Conservation (phyloP, 768 basidiomycete genomes). For the Tulasnella sp. region DNA sequence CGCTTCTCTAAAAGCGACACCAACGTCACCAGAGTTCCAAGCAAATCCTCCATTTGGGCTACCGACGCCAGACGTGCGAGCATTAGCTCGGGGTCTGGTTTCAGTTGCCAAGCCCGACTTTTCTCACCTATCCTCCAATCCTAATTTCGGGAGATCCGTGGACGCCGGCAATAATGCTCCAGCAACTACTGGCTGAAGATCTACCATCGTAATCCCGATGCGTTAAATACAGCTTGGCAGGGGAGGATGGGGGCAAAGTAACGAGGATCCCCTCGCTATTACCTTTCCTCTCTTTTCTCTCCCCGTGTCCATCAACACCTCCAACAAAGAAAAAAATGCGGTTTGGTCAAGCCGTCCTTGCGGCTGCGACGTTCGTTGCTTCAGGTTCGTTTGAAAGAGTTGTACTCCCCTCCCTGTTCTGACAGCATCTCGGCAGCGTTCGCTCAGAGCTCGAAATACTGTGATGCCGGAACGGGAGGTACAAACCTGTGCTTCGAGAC, state of each 20-base stretch:
- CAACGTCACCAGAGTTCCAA: not conserved
- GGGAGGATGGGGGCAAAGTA: not conserved
- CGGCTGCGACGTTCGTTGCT: not conserved
- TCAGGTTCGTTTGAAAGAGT: not conserved
- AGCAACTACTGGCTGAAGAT: not conserved
- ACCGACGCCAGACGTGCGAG: not conserved
- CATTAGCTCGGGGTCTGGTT: not conserved
- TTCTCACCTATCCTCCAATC: not conserved
- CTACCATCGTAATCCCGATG: not conserved
- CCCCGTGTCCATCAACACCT: not conserved
- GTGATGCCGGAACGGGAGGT: conserved; percentile 10
- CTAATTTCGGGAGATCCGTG: conserved; percentile 2
- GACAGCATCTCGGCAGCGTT: not conserved
- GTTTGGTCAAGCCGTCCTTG: not conserved
- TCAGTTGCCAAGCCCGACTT: not conserved
- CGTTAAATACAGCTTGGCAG: not conserved
- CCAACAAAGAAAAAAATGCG: not conserved
- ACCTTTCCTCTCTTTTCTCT: not conserved
- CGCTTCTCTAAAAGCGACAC: not conserved
- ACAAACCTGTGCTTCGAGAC: conserved; percentile 15
- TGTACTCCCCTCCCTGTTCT: not conserved
- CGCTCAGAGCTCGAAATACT: conserved; percentile 9
- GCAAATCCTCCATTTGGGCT: not conserved
- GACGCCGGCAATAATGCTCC: not conserved
- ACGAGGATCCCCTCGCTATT: not conserved